These are phyloP conservation scores for Ophiocordyceps unilateralis DNA, from an alignment of 2,329 filamentous ascomycete genomes.

Conservation along the genomic window DNA sequence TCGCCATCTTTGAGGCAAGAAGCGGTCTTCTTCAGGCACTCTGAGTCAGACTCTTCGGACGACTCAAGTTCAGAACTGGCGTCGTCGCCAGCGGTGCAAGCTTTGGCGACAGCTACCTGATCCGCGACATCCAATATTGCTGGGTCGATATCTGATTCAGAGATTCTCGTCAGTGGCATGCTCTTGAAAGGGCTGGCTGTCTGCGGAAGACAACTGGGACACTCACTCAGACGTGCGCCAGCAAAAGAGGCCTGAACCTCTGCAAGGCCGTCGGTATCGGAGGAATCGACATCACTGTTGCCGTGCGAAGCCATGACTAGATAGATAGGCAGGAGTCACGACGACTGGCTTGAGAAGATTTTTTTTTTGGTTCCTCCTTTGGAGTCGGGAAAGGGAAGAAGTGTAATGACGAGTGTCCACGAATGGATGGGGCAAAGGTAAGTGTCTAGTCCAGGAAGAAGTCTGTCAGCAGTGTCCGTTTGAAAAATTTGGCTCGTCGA, in stretches of 20 bases:
- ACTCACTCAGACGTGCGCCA: neutral
- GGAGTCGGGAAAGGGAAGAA: too few relatives aligned
- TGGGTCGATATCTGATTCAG: neutral
- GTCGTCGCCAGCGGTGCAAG: neutral
- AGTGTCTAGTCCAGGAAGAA: too few relatives aligned
- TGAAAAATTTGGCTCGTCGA: too few relatives aligned
- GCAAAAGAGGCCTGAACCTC: neutral
- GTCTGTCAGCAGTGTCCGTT: too few relatives aligned
- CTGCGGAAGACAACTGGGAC: neutral
- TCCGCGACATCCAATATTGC: neutral
- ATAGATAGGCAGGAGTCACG: too few relatives aligned
- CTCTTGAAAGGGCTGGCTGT: neutral
- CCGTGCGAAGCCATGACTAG: neutral
- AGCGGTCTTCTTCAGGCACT: slow-evolving; percentile 1
- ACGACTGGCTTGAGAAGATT: neutral
- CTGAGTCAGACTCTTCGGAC: neutral
- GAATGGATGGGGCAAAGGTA: too few relatives aligned
- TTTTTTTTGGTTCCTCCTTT: neutral
- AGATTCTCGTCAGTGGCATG: too few relatives aligned
- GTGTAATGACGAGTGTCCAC: too few relatives aligned
- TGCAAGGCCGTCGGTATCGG: neutral
- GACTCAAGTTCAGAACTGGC: neutral
- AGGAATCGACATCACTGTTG: neutral
- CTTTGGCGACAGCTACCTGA: neutral
- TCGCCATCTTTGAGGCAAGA: neutral